Percentiles rank a stretch among this genome's conserved stretches.
Evolutionary conservation across 2,329 filamentous ascomycete species (phyloP).

Genomic region (Biscogniauxia marginata): DNA sequence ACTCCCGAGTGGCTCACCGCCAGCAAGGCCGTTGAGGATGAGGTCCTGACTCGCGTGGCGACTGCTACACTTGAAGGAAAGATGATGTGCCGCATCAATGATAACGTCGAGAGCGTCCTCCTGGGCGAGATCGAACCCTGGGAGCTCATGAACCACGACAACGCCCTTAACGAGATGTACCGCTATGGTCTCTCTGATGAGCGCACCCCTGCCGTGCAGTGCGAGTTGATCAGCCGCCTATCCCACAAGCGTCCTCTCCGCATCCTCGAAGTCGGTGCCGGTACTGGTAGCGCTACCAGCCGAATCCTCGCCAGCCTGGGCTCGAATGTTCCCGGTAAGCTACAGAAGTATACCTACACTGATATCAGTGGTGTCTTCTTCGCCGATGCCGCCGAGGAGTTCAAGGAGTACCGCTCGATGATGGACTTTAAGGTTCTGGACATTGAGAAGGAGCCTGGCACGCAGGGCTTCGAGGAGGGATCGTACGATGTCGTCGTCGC

Average conservation of each 20-base stretch:
- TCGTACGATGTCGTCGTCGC: slow-evolving; percentile 33
- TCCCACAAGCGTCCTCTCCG: slow-evolving; percentile 32
- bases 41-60: slow-evolving; percentile 23
- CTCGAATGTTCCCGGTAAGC: slow-evolving; percentile 24
- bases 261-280: slow-evolving; percentile 42
- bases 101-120: slow-evolving; percentile 28
- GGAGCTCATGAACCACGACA: slow-evolving; percentile 32
- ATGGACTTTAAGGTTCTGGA: slow-evolving; percentile 34
- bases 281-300: slow-evolving; percentile 42
- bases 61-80: slow-evolving; percentile 27
- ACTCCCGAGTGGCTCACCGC: slow-evolving; percentile 25
- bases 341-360: slow-evolving; percentile 44
- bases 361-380: slow-evolving; percentile 43
- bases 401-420: slow-evolving; percentile 26
- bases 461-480: slow-evolving; percentile 29
- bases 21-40: slow-evolving; percentile 22
- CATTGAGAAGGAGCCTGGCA: slow-evolving; percentile 24
- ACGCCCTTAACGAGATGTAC: slow-evolving; percentile 30
- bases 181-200: slow-evolving; percentile 30
- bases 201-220: slow-evolving; percentile 28
- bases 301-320: slow-evolving; percentile 36
- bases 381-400: slow-evolving; percentile 30
- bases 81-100: slow-evolving; percentile 31
- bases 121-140: slow-evolving; percentile 28
- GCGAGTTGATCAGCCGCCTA: slow-evolving; percentile 28